Conservation (phyloP, 148 eudicot species). For the Amaranthus palmeri region DNA sequence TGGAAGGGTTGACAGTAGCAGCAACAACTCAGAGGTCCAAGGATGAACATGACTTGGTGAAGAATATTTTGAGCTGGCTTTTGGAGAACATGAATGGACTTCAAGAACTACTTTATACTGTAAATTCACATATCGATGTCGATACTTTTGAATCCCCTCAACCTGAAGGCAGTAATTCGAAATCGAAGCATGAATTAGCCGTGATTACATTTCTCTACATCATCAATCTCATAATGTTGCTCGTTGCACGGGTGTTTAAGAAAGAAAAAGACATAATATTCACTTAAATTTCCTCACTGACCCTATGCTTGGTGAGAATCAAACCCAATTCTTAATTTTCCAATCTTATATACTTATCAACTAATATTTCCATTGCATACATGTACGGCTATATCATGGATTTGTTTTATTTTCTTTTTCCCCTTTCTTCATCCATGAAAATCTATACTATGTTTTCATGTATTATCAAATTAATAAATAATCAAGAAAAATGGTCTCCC, state of each 20-base stretch:
- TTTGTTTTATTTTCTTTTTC: no score
- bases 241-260: slow-evolving; percentile 8
- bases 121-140: background rate
- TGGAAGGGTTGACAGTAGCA: slow-evolving; percentile 20
- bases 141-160: slow-evolving; percentile 8
- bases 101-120: slow-evolving; percentile 24
- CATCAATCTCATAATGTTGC: slow-evolving; percentile 38
- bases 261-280: background rate
- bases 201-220: slow-evolving; percentile 40
- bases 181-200: slow-evolving; percentile 27
- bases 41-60: slow-evolving; percentile 22
- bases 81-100: slow-evolving; percentile 26
- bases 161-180: slow-evolving; percentile 16
- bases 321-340: no score
- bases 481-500: no score
- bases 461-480: no score
- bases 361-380: no score
- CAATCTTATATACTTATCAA: no score
- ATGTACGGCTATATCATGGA: no score
- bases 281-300: no score
- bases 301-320: no score
- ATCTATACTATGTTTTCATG: no score
- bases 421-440: no score
- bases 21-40: slow-evolving; percentile 9
- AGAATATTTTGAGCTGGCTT: slow-evolving; percentile 35